A percentile compares a stretch with the other conserved stretches of the same genome.
phyloP scores from a whole-genome alignment of 164 flowering plant genomes.

The Stephania japonica region DNA sequence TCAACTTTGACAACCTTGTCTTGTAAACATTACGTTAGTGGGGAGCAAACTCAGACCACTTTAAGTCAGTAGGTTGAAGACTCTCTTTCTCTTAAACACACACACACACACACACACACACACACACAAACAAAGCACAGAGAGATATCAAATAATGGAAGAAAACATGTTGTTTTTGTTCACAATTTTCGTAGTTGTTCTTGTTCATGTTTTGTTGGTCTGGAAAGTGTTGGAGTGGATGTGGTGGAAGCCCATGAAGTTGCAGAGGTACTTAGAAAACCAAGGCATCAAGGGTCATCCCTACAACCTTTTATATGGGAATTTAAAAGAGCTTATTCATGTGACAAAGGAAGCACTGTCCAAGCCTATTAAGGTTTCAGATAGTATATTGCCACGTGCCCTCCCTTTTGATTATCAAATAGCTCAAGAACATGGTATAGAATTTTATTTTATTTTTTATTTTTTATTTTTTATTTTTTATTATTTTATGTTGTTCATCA shows the following conservation, averaged over 20 bases:
- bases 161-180: not conserved
- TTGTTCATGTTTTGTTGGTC: slow-evolving; percentile 12
- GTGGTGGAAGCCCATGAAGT: slow-evolving; percentile 35
- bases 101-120: no score
- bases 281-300: slow-evolving; percentile 32
- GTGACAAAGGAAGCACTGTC: slow-evolving; percentile 17
- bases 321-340: slow-evolving; percentile 18
- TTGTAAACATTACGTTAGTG: no score
- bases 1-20: no score
- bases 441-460: no score
- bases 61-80: no score
- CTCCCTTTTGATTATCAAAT: slow-evolving; percentile 16
- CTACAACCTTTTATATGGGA: slow-evolving; percentile 30
- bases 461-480: no score
- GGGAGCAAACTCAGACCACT: no score
- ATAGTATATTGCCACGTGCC: slow-evolving; percentile 23
- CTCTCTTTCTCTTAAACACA: no score
- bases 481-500: no score
- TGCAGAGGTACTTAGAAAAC: slow-evolving; percentile 25
- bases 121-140: no score
- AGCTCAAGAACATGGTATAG: slow-evolving; percentile 23
- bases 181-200: not conserved
- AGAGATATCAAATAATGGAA: not conserved
- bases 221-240: slow-evolving; percentile 29
- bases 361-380: slow-evolving; percentile 25